Base-by-base conservation (phyloP, 371 early-diverging fungal genomes). In the Aphelidium insulamus region DNA sequence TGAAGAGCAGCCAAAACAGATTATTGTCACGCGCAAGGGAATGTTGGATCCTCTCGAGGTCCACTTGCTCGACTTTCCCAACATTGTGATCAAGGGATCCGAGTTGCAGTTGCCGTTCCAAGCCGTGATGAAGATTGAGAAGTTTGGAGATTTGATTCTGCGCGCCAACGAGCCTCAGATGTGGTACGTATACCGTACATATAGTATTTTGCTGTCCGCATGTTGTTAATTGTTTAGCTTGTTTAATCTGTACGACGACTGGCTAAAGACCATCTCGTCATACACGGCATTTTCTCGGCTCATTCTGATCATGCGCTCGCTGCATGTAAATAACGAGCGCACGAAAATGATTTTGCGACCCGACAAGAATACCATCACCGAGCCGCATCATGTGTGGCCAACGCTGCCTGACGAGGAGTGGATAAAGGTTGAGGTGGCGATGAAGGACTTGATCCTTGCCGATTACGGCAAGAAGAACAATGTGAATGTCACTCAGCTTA, bases 381-480 rank as follows among this genome's bases (percentile, higher is more conserved):
- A 91, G 48, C 74, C 86, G 25, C 86, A 94, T 50, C 90, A 90
- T 40, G 74, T 98, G 50, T 98, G 94, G 94, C 95, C 94, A 33
- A 72, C 84, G 1, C 49, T 88, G 34, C 62, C 82, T 2, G 97
- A 95, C 48, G 82, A 80, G 54, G 90, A 92, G 51, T 99, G 99
- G 99, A 80, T 88, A 34, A 72, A 79, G 55, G 85, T 91, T 6
- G 99, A 99, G 66, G 79, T 80, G 16, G 55, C 64, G 37, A 55
- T 98, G 43, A 95, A 91, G 71, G 98, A 98, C 54, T 51, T 97
- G 54, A 97, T 98, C 49, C 58, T 98, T 23, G 85, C 72, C 3
- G 95, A 94, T 53, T 97, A 97, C 50, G 92, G 92, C 50, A 90
- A 86, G 62, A 88, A 91, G 72, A 91, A 95, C 69, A 85, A 83